Evolutionary conservation across 805 yeast genomes (phyloP), one percentile per base, ranked within the genome.

Genomic region (Ogataea haglerorum): DNA sequence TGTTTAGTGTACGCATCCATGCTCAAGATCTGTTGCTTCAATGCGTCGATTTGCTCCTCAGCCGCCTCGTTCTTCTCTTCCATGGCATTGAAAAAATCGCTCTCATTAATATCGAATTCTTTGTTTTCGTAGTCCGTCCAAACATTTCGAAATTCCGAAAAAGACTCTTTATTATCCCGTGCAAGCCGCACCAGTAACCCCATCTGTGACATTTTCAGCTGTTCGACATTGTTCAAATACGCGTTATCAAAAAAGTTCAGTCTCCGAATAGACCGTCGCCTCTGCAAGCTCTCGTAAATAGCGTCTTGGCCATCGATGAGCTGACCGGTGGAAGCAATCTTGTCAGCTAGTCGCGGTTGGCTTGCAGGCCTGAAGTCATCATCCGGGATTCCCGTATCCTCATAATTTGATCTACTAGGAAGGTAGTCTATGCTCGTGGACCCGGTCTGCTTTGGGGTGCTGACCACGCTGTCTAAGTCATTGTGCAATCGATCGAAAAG

Each of bases 251-350:
- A 79, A 53, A 68, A 75, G n/a, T 72, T 69, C 30, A 70, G 72
- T 35, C 60, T 72, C 48, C 53, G 78, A 68, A 82, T 70, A 37
- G 68, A 69, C 42, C 75, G 74, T 6, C 88, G 93, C 48, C 86
- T 95, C 48, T 87, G 90, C 47, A 91, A 69, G 0, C 85, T 82
- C 53, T 85, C 95, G 36, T 89, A 80, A 51, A 87, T 95, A 6
- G 91, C 81, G 61, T 86, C 95, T 63, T 81, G 89, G 45, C 76
- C 67, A 39, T 85, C 80, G 15, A 77, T 80, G 34, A 70, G 68
- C 6, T 88, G 86, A 36, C 68, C 63, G 0, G 79, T 75, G 4
- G 76, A 65, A 8, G 80, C 75, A 3, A 79, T 60, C 46, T 68
- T 68, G 54, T 81, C 86, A 13, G 61, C 46, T 3, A 67, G 54